Percentiles rank a stretch among this genome's conserved stretches.
Evolutionary conservation across 2,329 filamentous ascomycete species (phyloP).

Genomic region (Neocucurbitaria cava): DNA sequence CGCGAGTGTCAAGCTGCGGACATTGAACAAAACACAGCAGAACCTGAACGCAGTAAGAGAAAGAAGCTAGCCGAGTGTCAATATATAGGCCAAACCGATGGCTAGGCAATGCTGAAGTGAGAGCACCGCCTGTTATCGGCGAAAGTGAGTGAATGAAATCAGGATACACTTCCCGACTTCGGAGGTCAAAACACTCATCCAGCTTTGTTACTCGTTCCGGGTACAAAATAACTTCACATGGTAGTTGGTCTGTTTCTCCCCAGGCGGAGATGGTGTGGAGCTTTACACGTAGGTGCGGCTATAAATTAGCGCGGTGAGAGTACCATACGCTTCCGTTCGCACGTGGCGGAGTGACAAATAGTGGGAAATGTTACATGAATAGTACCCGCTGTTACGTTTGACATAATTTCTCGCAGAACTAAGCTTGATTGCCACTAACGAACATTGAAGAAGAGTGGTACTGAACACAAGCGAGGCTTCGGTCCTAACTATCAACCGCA

Average conservation of each 20-base stretch:
- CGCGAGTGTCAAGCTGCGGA: neutral
- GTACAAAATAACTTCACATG: neutral
- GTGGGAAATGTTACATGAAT: neutral
- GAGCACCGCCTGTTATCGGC: neutral
- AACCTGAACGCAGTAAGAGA: neutral
- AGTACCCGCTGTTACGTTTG: neutral
- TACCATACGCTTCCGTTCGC: neutral
- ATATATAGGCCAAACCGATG: neutral
- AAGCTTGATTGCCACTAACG: too few relatives aligned
- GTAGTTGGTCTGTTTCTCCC: neutral
- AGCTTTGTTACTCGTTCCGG: neutral
- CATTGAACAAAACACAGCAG: neutral
- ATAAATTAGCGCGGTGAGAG: neutral
- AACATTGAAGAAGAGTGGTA: neutral
- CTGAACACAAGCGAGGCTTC: neutral
- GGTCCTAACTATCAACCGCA: neutral
- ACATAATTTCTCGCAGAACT: too few relatives aligned
- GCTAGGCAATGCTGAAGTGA: neutral
- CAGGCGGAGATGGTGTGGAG: neutral
- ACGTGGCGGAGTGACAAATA: neutral
- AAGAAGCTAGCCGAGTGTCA: neutral
- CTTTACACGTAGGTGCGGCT: neutral
- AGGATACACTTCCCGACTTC: neutral
- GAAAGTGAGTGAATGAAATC: neutral
- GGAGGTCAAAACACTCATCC: neutral